A percentile compares a stretch with the other conserved stretches of the same genome.
phyloP scores from a whole-genome alignment of 208 protist genomes.

The Trypanosomatidae sp. region DNA sequence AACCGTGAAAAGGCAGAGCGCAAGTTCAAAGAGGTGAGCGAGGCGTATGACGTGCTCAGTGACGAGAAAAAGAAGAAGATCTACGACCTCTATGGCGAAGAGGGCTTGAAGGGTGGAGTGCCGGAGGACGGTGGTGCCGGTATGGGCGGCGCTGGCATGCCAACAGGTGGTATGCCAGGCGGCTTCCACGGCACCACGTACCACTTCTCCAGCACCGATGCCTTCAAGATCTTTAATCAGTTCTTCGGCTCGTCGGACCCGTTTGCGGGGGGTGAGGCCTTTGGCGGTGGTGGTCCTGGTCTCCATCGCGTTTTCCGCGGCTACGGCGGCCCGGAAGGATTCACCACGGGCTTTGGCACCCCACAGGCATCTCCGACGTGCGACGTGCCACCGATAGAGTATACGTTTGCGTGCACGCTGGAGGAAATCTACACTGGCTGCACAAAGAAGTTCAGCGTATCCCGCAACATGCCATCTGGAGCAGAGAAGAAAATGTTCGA shows the following conservation, averaged over 20 bases:
- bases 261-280: conserved; percentile 82
- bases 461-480: conserved; percentile 71
- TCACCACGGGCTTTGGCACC: conserved; percentile 70
- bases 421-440: conserved; percentile 98
- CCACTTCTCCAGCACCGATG: conserved; percentile 72
- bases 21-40: conserved; percentile 93
- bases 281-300: conserved; percentile 80
- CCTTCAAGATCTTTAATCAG: conserved; percentile 89
- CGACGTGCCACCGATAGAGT: conserved; percentile 87
- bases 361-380: conserved; percentile 84
- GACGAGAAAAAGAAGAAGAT: conserved; percentile 96
- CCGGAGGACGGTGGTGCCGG: conserved; percentile 43
- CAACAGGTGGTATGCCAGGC: conserved; percentile 40
- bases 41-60: conserved; percentile 98
- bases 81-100: conserved; percentile 98
- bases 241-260: conserved; percentile 84
- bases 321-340: conserved; percentile 78
- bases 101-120: conserved; percentile 93
- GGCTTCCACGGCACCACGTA: conserved; percentile 46
- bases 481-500: conserved; percentile 89
- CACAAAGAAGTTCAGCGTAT: conserved; percentile 94
- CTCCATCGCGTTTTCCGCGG: conserved; percentile 84
- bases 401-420: conserved; percentile 93
- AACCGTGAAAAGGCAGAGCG: conserved; percentile 85
- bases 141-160: conserved; percentile 60